phyloP scores from a whole-genome alignment of 129 eudicot genomes.

The Helianthus tuberosus region DNA sequence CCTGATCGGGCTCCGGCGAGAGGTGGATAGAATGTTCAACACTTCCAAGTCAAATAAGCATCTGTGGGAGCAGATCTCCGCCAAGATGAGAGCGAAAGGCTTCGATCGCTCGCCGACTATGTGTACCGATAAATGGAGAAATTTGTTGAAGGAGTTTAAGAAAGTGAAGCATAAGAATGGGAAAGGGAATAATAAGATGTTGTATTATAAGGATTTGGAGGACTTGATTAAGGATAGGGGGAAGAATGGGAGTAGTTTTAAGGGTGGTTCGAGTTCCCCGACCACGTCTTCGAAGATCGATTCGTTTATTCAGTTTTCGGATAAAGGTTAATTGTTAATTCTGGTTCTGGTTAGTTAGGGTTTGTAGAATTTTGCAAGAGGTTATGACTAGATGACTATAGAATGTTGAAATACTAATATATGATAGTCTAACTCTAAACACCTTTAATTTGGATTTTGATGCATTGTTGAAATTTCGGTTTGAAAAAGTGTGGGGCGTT shows the following conservation, averaged over 20 bases:
- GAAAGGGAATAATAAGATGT: slow-evolving; percentile 39
- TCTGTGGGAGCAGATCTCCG: slow-evolving; percentile 57
- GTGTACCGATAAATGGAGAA: slow-evolving; percentile 63
- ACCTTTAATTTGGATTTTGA: no score
- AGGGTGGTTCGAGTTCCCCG: neutral
- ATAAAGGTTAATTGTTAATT: slow-evolving; percentile 38
- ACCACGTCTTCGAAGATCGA: slow-evolving; percentile 39
- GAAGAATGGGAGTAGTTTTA: slow-evolving; percentile 36
- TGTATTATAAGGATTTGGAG: slow-evolving; percentile 52
- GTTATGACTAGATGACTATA: no score
- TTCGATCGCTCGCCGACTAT: slow-evolving; percentile 53
- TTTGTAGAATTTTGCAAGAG: no score
- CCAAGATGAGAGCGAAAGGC: slow-evolving; percentile 52
- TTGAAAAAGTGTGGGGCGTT: no score
- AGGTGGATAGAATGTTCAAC: slow-evolving; percentile 44
- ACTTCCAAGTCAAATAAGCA: slow-evolving; percentile 54
- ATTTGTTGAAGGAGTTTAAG: slow-evolving; percentile 50
- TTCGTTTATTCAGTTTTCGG: slow-evolving; percentile 45
- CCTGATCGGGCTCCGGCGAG: slow-evolving; percentile 45
- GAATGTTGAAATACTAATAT: no score
- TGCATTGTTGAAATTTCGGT: no score
- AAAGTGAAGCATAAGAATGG: slow-evolving; percentile 44
- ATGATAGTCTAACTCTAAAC: no score
- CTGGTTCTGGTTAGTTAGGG: no score
- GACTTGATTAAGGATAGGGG: slow-evolving; percentile 51